Evolutionary conservation across 2,329 filamentous ascomycete species (phyloP).

Genomic region (Albifimbria verrucaria): DNA sequence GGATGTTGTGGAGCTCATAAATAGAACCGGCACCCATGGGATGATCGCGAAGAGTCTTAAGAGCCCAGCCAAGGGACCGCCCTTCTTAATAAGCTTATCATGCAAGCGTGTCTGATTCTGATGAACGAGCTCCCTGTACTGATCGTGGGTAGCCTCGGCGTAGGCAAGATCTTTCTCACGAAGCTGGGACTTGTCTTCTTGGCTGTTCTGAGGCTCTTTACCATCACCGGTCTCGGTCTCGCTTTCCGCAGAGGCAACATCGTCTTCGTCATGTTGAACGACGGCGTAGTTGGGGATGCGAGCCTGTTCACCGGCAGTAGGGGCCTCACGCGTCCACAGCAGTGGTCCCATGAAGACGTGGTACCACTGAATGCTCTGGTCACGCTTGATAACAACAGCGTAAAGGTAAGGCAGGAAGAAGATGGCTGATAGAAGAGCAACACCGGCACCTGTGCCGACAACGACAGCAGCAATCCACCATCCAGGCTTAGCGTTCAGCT

Average conservation of each 20-base stretch:
- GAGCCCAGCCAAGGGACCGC: slow-evolving; percentile 78
- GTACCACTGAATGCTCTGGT: slow-evolving; percentile 59
- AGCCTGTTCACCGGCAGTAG: slow-evolving; percentile 49
- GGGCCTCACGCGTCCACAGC: slow-evolving; percentile 55
- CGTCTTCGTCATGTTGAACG: slow-evolving; percentile 61
- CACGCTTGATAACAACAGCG: slow-evolving; percentile 62
- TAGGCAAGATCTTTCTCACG: slow-evolving; percentile 41
- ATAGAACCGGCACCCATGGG: slow-evolving; percentile 69
- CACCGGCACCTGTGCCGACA: slow-evolving; percentile 56
- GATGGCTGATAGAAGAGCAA: slow-evolving; percentile 54
- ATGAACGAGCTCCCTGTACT: slow-evolving; percentile 60
- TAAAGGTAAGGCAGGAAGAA: slow-evolving; percentile 71
- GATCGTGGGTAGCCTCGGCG: slow-evolving; percentile 45
- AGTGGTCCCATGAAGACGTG: slow-evolving; percentile 59
- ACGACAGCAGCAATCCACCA: slow-evolving; percentile 66
- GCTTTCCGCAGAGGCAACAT: slow-evolving; percentile 26
- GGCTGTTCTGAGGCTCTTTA: slow-evolving; percentile 5
- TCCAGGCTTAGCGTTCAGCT: slow-evolving; percentile 51
- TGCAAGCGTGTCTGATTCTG: slow-evolving; percentile 57
- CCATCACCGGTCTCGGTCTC: slow-evolving; percentile 34
- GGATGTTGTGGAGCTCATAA: slow-evolving; percentile 72
- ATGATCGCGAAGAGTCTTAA: slow-evolving; percentile 73
- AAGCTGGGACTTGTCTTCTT: neutral
- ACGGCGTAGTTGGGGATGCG: slow-evolving; percentile 74
- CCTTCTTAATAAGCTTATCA: slow-evolving; percentile 58